phyloP scores from a whole-genome alignment of 306 rosid species.

The Cucumis hystrix region DNA sequence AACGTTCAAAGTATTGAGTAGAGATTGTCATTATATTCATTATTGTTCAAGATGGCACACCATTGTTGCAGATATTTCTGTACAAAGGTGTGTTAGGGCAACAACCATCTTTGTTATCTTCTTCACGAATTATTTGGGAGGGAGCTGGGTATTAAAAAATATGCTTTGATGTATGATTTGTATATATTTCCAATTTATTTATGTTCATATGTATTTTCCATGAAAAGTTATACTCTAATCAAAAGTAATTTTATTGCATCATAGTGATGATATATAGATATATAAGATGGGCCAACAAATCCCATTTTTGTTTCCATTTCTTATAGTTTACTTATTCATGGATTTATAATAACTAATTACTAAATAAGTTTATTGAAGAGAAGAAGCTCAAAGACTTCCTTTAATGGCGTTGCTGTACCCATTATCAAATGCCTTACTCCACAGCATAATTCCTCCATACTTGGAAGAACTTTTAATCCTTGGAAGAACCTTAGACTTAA shows the following conservation, averaged over 20 bases:
- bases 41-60: no score
- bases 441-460: slow-evolving; percentile 65
- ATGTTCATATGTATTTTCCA: no score
- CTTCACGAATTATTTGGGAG: no score
- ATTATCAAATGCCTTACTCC: slow-evolving; percentile 27
- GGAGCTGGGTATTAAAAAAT: no score
- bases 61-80: no score
- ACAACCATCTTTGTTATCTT: no score
- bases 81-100: no score
- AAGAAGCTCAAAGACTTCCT: slow-evolving; percentile 5
- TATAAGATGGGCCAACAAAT: neutral
- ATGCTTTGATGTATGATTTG: no score
- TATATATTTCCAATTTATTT: no score
- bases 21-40: no score
- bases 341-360: neutral
- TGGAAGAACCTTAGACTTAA: slow-evolving; percentile 31
- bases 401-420: slow-evolving; percentile 26
- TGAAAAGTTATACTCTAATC: neutral
- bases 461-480: slow-evolving; percentile 24
- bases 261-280: no score
- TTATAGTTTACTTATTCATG: neutral
- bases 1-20: no score
- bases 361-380: neutral
- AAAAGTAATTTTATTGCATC: neutral
- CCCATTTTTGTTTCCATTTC: neutral